Percentiles rank a stretch among this genome's conserved stretches.
phyloP scores from a whole-genome alignment of 352 stramenopile genomes.

The Pythium guiyangense region DNA sequence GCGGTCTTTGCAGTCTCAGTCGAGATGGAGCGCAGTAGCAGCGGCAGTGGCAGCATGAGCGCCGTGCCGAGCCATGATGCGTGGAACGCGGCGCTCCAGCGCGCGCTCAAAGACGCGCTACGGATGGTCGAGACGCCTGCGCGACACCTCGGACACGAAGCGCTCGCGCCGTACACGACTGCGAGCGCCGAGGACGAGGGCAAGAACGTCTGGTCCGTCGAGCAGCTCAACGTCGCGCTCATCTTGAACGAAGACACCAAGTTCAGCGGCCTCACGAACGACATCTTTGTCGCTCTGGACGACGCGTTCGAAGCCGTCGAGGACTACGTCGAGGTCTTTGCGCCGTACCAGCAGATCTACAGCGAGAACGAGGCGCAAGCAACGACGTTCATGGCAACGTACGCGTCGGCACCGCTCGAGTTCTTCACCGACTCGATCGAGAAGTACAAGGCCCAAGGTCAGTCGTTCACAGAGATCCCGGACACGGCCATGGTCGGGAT shows the following conservation, averaged over 20 bases:
- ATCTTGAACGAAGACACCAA: conserved; percentile 82
- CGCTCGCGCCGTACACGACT: conserved; percentile 71
- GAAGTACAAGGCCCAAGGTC: conserved; percentile 72
- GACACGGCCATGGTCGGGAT: conserved; percentile 87
- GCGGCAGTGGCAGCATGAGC: conserved; percentile 27
- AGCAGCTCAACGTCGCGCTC: conserved; percentile 72
- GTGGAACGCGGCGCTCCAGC: conserved; percentile 67
- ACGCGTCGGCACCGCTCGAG: conserved; percentile 65
- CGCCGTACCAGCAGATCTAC: conserved; percentile 85
- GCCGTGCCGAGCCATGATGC: conserved; percentile 56
- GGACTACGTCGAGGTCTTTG: conserved; percentile 89
- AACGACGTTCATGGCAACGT: conserved; percentile 54
- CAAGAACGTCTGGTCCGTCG: conserved; percentile 74
- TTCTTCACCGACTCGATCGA: conserved; percentile 81
- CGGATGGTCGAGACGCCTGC: conserved; percentile 87
- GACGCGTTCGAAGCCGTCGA: conserved; percentile 78
- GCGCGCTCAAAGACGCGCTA: conserved; percentile 79
- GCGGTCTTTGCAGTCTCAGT: conserved; percentile 62
- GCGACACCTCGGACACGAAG: conserved; percentile 76
- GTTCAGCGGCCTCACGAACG: conserved; percentile 79
- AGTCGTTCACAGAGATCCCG: conserved; percentile 84
- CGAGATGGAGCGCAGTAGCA: conserved; percentile 37
- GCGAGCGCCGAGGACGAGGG: conserved; percentile 81
- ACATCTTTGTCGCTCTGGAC: conserved; percentile 81
- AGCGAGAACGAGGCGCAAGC: conserved; percentile 81